These are phyloP conservation scores for Leccinum sublutescens DNA, from an alignment of 768 basidiomycete genomes.

Conservation along the genomic window DNA sequence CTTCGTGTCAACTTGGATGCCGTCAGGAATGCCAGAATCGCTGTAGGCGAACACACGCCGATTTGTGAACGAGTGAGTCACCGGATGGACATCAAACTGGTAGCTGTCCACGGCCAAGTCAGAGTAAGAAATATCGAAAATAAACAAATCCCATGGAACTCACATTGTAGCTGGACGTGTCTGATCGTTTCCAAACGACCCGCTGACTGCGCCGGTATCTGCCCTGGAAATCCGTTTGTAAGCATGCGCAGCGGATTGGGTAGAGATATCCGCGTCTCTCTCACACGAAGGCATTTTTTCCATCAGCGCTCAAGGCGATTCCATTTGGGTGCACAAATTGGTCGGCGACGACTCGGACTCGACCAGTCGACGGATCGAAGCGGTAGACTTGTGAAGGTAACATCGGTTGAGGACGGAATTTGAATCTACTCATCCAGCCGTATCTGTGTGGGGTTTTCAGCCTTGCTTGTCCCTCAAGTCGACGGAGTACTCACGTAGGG, in stretches of 20 bases:
- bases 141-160: slow-evolving; percentile 22
- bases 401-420: slow-evolving; percentile 66
- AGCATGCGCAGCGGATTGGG: not conserved
- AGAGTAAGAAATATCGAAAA: not conserved
- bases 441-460: slow-evolving; percentile 40
- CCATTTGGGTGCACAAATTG: slow-evolving; percentile 47
- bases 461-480: not conserved
- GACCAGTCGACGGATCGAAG: slow-evolving; percentile 60
- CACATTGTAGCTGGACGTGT: slow-evolving; percentile 71
- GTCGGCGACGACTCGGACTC: slow-evolving; percentile 71
- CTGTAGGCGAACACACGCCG: slow-evolving; percentile 66
- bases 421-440: slow-evolving; percentile 47
- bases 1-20: slow-evolving; percentile 58
- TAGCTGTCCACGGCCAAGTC: slow-evolving; percentile 43
- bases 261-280: slow-evolving; percentile 11
- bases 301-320: not conserved
- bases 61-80: slow-evolving; percentile 52
- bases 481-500: slow-evolving; percentile 44
- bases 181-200: slow-evolving; percentile 49
- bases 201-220: slow-evolving; percentile 37
- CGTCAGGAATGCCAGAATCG: slow-evolving; percentile 68
- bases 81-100: slow-evolving; percentile 62
- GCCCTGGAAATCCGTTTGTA: slow-evolving; percentile 23
- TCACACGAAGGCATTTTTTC: slow-evolving; percentile 57
- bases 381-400: slow-evolving; percentile 78